Conservation (phyloP, 768 basidiomycete species). For the Serendipita sp. region DNA sequence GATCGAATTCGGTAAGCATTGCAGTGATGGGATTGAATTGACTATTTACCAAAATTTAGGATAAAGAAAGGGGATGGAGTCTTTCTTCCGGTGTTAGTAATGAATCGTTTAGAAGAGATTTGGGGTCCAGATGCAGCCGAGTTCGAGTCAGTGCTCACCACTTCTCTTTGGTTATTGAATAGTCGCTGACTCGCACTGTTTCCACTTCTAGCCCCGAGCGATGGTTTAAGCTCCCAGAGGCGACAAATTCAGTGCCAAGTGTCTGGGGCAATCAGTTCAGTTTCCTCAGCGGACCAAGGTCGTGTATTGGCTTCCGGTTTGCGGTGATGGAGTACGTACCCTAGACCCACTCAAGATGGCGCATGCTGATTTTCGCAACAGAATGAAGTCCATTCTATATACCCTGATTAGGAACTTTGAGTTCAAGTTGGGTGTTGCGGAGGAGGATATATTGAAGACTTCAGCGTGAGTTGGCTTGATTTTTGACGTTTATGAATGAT, state of each 20-base stretch:
- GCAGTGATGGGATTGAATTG: neutral
- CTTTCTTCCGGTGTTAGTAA: conserved; percentile 17
- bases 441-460: neutral
- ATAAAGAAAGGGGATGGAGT: conserved; percentile 13
- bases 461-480: neutral
- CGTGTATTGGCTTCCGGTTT: neutral
- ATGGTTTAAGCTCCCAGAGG: conserved; percentile 17
- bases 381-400: conserved; percentile 4
- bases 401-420: neutral
- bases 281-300: neutral
- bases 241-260: conserved; percentile 6
- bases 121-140: conserved; percentile 24
- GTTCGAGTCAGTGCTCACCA: conserved; percentile 14
- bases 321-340: neutral
- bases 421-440: neutral
- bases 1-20: neutral
- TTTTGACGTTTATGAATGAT: neutral
- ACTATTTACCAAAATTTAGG: neutral
- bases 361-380: neutral
- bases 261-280: conserved; percentile 5
- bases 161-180: neutral
- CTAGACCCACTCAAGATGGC: no score
- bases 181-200: neutral
- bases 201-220: conserved; percentile 14
- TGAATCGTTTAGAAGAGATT: conserved; percentile 18